A percentile compares a stretch with the other conserved stretches of the same genome.
phyloP scores from a whole-genome alignment of 2,329 filamentous ascomycete genomes.

The Microdochium paspali region DNA sequence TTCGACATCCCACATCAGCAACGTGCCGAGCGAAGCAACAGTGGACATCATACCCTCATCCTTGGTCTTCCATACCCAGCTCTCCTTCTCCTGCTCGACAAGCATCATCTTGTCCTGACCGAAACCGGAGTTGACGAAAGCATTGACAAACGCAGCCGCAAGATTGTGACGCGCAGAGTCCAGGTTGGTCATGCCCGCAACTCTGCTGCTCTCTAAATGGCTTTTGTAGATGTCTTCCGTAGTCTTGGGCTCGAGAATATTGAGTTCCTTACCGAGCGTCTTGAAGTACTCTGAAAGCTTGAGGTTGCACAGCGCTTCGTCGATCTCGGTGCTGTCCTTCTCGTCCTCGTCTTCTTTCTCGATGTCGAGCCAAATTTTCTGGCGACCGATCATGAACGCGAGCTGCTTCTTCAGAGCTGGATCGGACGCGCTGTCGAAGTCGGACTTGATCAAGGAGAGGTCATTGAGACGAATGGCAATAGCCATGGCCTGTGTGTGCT shows the following conservation, averaged over 20 bases:
- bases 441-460: constrained; percentile 67
- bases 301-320: constrained; percentile 79
- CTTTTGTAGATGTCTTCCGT: constrained; percentile 99
- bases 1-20: constrained; percentile 91
- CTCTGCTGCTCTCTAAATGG: constrained; percentile 89
- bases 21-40: constrained; percentile 82
- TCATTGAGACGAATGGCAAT: constrained; percentile 92
- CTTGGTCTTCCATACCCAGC: constrained; percentile 99
- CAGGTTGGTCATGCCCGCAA: constrained; percentile 85
- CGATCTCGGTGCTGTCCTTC: constrained; percentile 64
- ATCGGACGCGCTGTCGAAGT: constrained; percentile 74
- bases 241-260: constrained; percentile 91
- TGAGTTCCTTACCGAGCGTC: constrained; percentile 85
- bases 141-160: constrained; percentile 92
- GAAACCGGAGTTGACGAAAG: constrained; percentile 92
- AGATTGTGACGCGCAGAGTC: constrained; percentile 95
- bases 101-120: constrained; percentile 98
- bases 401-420: constrained; percentile 83
- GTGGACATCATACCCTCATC: constrained; percentile 97
- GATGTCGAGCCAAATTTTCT: constrained; percentile 75
- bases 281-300: constrained; percentile 90
- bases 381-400: constrained; percentile 83
- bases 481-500: constrained; percentile 87
- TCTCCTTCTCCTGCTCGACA: constrained; percentile 75
- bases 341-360: constrained; percentile 49